phyloP scores from a whole-genome alignment of 306 rosid species.

The Dryas octopetala region DNA sequence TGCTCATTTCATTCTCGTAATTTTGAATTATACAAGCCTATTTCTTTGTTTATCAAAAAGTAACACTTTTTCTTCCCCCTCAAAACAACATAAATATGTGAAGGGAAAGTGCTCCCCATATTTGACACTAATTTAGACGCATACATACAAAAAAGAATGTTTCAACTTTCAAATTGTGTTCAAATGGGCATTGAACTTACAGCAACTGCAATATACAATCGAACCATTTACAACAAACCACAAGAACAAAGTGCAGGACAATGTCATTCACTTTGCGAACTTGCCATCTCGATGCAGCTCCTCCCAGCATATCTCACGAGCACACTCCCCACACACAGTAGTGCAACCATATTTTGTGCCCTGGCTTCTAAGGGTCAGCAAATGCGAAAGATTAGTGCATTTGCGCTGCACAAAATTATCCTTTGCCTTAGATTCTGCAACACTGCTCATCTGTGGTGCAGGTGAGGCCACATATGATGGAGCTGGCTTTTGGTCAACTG shows the following conservation, averaged over 20 bases:
- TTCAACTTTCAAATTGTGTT: constrained; percentile 6
- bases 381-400: constrained; percentile 82
- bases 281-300: constrained; percentile 50
- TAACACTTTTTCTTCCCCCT: background rate
- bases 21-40: background rate
- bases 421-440: constrained; percentile 36
- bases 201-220: constrained; percentile 23
- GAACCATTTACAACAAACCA: constrained; percentile 9
- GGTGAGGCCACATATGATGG: constrained; percentile 24
- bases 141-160: constrained; percentile 14
- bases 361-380: constrained; percentile 90
- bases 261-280: constrained; percentile 27
- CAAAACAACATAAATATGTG: background rate
- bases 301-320: constrained; percentile 85
- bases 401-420: constrained; percentile 48
- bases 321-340: constrained; percentile 94
- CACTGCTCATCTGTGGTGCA: constrained; percentile 27
- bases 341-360: constrained; percentile 70
- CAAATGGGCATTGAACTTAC: constrained; percentile 21
- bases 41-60: background rate
- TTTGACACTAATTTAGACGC: no score
- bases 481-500: constrained; percentile 45
- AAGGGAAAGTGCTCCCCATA: background rate
- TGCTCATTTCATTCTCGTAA: constrained; percentile 1
- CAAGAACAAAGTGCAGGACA: background rate